phyloP scores from a whole-genome alignment of 2,329 filamentous ascomycete species.

The Zasmidium citrigriseum region DNA sequence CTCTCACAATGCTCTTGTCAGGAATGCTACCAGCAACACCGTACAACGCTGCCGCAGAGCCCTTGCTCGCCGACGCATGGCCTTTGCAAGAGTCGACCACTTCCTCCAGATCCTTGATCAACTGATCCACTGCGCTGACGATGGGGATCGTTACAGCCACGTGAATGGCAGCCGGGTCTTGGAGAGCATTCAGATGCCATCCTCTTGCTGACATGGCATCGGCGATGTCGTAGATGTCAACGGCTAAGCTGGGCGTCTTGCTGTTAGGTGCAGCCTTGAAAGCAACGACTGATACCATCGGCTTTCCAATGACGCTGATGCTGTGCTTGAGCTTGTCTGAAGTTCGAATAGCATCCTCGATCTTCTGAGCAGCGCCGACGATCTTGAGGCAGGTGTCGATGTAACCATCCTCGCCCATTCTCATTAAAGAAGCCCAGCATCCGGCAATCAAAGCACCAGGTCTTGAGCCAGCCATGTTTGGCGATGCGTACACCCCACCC shows the following conservation, averaged over 20 bases:
- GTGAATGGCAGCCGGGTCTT: conserved; percentile 89
- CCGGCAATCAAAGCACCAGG: conserved; percentile 93
- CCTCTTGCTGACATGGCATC: conserved; percentile 82
- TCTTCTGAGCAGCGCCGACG: conserved; percentile 80
- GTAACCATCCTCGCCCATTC: conserved; percentile 83
- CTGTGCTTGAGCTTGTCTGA: conserved; percentile 70
- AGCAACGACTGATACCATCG: conserved; percentile 86
- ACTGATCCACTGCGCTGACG: conserved; percentile 74
- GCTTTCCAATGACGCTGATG: conserved; percentile 78
- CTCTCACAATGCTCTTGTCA: conserved; percentile 92
- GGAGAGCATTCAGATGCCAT: conserved; percentile 95
- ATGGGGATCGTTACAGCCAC: conserved; percentile 90
- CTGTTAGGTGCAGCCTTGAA: conserved; percentile 62
- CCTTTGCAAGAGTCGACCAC: conserved; percentile 72
- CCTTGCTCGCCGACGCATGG: conserved; percentile 64
- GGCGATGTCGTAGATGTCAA: conserved; percentile 92
- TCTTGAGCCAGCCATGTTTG: conserved; percentile 85
- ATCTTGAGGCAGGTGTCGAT: conserved; percentile 84
- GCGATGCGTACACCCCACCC: conserved; percentile 93
- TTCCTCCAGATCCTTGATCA: conserved; percentile 68
- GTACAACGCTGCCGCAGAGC: conserved; percentile 85
- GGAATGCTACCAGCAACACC: conserved; percentile 93
- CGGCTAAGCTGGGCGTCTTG: conserved; percentile 50
- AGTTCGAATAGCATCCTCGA: conserved; percentile 71
- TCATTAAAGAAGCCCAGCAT: conserved; percentile 92